Evolutionary conservation across 2,329 filamentous ascomycete species (phyloP).

Genomic region (Colletotrichum caudatum): DNA sequence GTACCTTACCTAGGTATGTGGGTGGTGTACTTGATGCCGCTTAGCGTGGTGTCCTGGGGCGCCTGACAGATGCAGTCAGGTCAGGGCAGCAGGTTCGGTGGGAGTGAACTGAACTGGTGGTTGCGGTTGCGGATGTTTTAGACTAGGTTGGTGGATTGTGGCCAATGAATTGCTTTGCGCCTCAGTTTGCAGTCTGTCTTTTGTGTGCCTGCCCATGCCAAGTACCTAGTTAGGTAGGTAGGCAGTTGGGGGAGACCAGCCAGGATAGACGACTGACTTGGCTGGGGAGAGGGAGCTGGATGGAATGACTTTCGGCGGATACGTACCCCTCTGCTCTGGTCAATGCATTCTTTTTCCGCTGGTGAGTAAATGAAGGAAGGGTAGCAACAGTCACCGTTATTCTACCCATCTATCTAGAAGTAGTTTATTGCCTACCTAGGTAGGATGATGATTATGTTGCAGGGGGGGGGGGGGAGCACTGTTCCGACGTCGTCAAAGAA

Average conservation of each 20-base stretch:
- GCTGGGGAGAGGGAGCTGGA: not conserved
- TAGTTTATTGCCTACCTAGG: too few species aligned
- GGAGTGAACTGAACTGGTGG: not conserved
- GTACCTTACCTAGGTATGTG: too few species aligned
- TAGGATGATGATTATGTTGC: not conserved
- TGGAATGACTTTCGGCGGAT: not conserved
- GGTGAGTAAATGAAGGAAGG: not conserved
- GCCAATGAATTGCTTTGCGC: not conserved
- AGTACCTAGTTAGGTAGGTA: too few species aligned
- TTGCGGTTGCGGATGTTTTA: not conserved
- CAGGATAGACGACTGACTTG: not conserved
- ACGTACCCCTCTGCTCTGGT: not conserved
- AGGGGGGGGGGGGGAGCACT: not conserved
- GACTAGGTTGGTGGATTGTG: not conserved
- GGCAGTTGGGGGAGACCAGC: not conserved
- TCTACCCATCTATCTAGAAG: too few species aligned
- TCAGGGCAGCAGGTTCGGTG: not conserved
- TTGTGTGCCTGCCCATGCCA: not conserved
- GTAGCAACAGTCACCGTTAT: too few species aligned
- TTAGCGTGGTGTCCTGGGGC: constrained; percentile 5
- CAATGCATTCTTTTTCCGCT: not conserved
- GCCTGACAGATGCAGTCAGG: constrained; percentile 1
- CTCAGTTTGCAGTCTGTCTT: not conserved
- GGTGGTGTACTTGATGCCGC: not conserved
- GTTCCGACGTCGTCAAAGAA: not conserved